phyloP scores from a whole-genome alignment of 2,329 filamentous ascomycete species.

The Cladophialophora bantiana region DNA sequence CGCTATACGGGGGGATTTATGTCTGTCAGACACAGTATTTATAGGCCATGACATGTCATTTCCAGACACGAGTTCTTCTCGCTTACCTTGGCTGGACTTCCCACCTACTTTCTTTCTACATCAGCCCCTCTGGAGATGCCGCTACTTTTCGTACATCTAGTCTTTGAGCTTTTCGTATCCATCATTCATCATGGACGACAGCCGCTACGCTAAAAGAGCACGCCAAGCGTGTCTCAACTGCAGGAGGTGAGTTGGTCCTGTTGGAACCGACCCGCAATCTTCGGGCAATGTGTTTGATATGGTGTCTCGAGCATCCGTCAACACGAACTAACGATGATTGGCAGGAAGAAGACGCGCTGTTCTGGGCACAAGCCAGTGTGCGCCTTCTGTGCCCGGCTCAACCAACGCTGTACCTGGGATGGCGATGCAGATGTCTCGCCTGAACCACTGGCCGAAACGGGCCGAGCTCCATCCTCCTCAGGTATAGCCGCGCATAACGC shows the following conservation, averaged over 20 bases:
- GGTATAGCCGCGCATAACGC: constrained; percentile 12
- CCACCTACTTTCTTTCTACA: neutral
- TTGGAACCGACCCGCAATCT: neutral
- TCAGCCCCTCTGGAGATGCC: neutral
- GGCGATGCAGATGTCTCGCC: constrained; percentile 13
- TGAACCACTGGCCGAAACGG: constrained; percentile 4
- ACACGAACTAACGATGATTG: constrained; percentile 9
- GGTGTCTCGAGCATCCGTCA: neutral
- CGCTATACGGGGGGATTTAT: neutral
- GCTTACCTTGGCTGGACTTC: neutral
- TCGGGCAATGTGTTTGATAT: neutral
- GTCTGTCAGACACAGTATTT: neutral
- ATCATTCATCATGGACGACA: constrained; percentile 18
- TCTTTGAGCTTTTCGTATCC: neutral
- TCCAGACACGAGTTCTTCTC: neutral
- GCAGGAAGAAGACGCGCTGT: constrained; percentile 45
- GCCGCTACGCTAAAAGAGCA: constrained; percentile 25
- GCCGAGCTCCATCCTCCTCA: constrained; percentile 2
- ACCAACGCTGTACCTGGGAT: constrained; percentile 27
- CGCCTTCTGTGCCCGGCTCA: constrained; percentile 44
- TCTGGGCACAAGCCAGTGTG: constrained; percentile 46
- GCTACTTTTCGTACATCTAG: neutral
- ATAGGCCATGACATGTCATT: neutral
- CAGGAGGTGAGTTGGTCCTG: constrained; percentile 7
- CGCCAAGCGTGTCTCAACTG: constrained; percentile 29